Base-by-base conservation (phyloP, 805 yeast species). In the Saturnispora mendoncae region DNA sequence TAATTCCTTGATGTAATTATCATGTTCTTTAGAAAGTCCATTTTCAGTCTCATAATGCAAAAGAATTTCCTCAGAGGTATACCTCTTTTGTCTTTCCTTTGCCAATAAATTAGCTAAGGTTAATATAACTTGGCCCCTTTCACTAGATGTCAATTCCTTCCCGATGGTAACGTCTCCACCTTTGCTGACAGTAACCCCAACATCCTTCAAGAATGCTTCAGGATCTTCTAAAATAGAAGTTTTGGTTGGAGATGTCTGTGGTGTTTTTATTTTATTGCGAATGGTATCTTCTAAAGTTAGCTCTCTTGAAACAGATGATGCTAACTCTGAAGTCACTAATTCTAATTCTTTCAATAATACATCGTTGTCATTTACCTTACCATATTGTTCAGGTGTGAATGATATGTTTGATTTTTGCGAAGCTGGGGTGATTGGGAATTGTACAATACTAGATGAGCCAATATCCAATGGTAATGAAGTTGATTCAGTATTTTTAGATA, bases 41-140 rank as follows among this genome's bases (percentile, higher is more conserved):
- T 77, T 68, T 45, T 76, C 74, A 44, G 76, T 76, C 35, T 56
- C 55, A 10, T 31, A 30, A 28, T 77, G 57, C 26, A 81, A 53
- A 0, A 79, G 73, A 49, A 80, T 78, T 47, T 81, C 88, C 51
- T 83, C 92, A 23, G 85, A 78, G 23, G 80, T 73, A 48, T 72
- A 77, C 39, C 94, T 61, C 42, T 76, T 70, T 48, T 74, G 64
- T 46, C 90, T 66, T 55, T 84, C 90, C 24, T 74, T 76, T 42
- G 72, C 74, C 43, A 84, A 55, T 46, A 72, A 71, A 34, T 72
- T 73, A 31, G 79, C 72, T 43, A 84, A 53, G 18, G 71, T 71
- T 1, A 72, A 66, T 23, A 81, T 69, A 25, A 65, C 67, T 2
- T 62, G 41, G 1, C 72, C 58, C 34, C 67, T 63, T 24, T 66